A percentile compares a stretch with the other conserved stretches of the same genome.
Conservation (phyloP, 2,329 filamentous ascomycete genomes). For the Raffaelea albimanens region DNA sequence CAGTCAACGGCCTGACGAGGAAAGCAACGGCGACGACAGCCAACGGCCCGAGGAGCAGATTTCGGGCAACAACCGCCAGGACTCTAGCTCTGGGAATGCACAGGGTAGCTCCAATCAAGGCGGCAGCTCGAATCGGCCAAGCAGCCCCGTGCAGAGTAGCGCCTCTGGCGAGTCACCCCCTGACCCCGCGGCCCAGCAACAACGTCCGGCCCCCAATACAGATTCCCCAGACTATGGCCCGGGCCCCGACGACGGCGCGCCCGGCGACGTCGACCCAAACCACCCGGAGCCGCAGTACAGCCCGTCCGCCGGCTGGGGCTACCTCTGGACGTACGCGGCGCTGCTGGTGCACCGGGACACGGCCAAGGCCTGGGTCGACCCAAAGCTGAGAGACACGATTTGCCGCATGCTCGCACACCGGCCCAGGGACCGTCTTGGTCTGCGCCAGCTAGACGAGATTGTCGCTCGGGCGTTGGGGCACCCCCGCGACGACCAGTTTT, state of each 20-base stretch:
- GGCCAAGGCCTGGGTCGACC: background rate
- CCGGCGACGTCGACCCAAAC: no score
- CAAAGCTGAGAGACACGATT: background rate
- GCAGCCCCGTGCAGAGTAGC: no score
- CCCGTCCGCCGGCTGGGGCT: background rate
- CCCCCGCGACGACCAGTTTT: background rate
- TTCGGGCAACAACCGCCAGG: no score
- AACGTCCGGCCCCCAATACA: no score
- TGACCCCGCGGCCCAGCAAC: no score
- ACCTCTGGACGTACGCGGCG: slow-evolving; percentile 8
- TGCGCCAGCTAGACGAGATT: background rate
- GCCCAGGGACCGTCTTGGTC: background rate
- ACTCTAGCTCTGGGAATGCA: no score
- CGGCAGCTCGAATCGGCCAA: background rate
- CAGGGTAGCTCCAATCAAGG: no score
- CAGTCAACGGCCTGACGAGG: no score
- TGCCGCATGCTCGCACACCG: slow-evolving; percentile 8
- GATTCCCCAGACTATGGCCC: no score
- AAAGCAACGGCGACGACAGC: no score
- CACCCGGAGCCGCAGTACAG: background rate
- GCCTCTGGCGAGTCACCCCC: no score
- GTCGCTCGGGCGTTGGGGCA: background rate
- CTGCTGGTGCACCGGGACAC: background rate
- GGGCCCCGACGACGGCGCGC: background rate
- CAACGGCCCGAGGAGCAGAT: no score